phyloP scores from a whole-genome alignment of 306 rosid species.

The Dryas alaskensis region DNA sequence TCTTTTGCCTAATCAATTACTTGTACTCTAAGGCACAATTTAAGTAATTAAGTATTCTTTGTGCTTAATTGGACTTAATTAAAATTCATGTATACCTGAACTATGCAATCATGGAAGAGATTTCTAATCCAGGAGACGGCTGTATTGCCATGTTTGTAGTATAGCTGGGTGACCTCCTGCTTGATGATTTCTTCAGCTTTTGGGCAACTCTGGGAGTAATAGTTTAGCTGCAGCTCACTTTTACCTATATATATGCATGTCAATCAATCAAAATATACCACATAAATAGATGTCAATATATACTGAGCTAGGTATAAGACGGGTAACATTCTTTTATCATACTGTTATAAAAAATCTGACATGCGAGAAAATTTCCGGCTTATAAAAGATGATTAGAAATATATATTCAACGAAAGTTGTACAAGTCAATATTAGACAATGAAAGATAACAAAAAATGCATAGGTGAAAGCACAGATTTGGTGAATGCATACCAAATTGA shows the following conservation, averaged over 20 bases:
- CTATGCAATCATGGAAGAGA: conserved; percentile 88
- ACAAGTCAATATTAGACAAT: too few species aligned
- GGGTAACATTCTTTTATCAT: too few species aligned
- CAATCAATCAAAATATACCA: not conserved
- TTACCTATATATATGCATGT: conserved; percentile 34
- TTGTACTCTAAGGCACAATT: not conserved
- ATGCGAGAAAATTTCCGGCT: too few species aligned
- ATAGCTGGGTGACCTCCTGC: conserved; percentile 57
- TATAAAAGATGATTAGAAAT: too few species aligned
- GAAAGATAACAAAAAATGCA: not conserved
- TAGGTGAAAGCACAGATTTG: not conserved
- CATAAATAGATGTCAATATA: not conserved
- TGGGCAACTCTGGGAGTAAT: conserved; percentile 67
- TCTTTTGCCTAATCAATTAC: not conserved
- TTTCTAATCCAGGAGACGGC: conserved; percentile 90
- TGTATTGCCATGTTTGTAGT: conserved; percentile 74
- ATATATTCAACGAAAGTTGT: too few species aligned
- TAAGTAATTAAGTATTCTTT: too few species aligned
- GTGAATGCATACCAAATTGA: conserved; percentile 36
- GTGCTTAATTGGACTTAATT: not conserved
- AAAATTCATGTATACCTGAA: conserved; percentile 45
- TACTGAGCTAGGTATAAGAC: too few species aligned
- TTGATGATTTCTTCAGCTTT: conserved; percentile 76
- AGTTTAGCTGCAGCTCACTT: conserved; percentile 56
- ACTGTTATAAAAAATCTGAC: too few species aligned